Percentiles rank a stretch among this genome's conserved stretches.
These are phyloP conservation scores for Hirsutella minnesotensis DNA, from an alignment of 2,329 filamentous ascomycete species.

Conservation along the genomic window DNA sequence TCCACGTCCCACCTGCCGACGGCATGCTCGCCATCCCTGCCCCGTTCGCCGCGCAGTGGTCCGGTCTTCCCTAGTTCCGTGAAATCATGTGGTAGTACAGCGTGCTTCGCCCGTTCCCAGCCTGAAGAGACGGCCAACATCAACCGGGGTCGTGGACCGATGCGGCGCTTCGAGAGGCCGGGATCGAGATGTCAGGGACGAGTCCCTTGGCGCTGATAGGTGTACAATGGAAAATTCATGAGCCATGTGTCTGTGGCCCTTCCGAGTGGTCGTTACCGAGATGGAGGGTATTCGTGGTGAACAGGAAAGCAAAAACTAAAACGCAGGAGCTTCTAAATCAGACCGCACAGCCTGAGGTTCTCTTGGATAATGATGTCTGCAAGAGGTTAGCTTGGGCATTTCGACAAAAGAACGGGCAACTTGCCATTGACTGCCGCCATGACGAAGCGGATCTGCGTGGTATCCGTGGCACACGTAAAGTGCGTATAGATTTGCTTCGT, in stretches of 20 bases:
- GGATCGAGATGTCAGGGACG: neutral
- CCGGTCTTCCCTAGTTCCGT: neutral
- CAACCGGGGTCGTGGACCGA: neutral
- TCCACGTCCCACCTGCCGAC: conserved; percentile 6
- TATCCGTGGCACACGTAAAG: conserved; percentile 97
- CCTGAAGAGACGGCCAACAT: neutral
- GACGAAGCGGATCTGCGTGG: conserved; percentile 97
- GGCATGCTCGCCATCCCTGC: conserved; percentile 7
- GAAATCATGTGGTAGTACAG: conserved; percentile 1
- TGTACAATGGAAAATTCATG: conserved; percentile 24
- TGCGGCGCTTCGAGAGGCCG: neutral
- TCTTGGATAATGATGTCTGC: conserved; percentile 99
- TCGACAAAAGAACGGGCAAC: conserved; percentile 15
- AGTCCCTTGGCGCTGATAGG: conserved; percentile 10
- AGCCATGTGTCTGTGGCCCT: conserved; percentile 26
- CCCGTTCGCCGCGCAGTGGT: neutral
- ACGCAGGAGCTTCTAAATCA: conserved; percentile 58
- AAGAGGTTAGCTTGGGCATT: neutral
- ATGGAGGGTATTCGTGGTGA: conserved; percentile 29
- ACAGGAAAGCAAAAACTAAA: conserved; percentile 11
- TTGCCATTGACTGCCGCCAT: conserved; percentile 98
- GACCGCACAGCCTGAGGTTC: conserved; percentile 90
- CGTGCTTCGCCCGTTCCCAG: neutral
- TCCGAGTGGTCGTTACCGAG: conserved; percentile 26
- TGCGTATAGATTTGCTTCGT: conserved; percentile 99